Evolutionary conservation across 2,329 filamentous ascomycete species (phyloP).

Genomic region (Xylaria digitata): DNA sequence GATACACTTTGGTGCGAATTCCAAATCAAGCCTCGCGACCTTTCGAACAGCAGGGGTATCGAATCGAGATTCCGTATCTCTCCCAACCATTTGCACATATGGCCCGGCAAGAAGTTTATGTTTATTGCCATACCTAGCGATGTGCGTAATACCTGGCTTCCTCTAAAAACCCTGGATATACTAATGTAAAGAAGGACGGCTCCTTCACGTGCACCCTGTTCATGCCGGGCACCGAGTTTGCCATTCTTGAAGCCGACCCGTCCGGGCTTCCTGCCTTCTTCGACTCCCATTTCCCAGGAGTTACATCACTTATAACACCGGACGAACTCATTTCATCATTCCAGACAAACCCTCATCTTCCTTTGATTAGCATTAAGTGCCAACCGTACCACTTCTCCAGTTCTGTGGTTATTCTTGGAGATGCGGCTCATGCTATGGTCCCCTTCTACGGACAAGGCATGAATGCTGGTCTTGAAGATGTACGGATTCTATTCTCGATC

Average conservation of each 20-base stretch:
- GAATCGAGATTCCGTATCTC: slow-evolving; percentile 77
- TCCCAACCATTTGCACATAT: slow-evolving; percentile 95
- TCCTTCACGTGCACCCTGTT: slow-evolving; percentile 97
- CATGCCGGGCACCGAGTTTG: slow-evolving; percentile 77
- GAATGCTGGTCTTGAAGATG: slow-evolving; percentile 96
- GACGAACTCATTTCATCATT: slow-evolving; percentile 80
- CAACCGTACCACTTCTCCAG: slow-evolving; percentile 83
- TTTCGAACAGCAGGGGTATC: slow-evolving; percentile 45
- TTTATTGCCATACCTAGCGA: slow-evolving; percentile 93
- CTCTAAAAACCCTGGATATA: neutral
- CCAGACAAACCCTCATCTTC: slow-evolving; percentile 84
- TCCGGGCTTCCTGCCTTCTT: slow-evolving; percentile 77
- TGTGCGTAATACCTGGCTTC: slow-evolving; percentile 52
- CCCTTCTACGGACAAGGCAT: slow-evolving; percentile 99
- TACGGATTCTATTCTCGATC: slow-evolving; percentile 84
- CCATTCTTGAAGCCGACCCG: slow-evolving; percentile 72
- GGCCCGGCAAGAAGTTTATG: slow-evolving; percentile 95
- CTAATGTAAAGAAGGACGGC: slow-evolving; percentile 70
- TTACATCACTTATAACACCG: slow-evolving; percentile 76
- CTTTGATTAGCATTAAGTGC: slow-evolving; percentile 94
- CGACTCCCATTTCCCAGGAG: slow-evolving; percentile 85
- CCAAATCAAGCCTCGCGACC: slow-evolving; percentile 70
- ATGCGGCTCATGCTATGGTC: slow-evolving; percentile 97
- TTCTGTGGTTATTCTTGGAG: slow-evolving; percentile 86
- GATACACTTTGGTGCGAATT: slow-evolving; percentile 99